These are phyloP conservation scores for Exserohilum turcica DNA, from an alignment of 2,329 filamentous ascomycete genomes.

Conservation along the genomic window DNA sequence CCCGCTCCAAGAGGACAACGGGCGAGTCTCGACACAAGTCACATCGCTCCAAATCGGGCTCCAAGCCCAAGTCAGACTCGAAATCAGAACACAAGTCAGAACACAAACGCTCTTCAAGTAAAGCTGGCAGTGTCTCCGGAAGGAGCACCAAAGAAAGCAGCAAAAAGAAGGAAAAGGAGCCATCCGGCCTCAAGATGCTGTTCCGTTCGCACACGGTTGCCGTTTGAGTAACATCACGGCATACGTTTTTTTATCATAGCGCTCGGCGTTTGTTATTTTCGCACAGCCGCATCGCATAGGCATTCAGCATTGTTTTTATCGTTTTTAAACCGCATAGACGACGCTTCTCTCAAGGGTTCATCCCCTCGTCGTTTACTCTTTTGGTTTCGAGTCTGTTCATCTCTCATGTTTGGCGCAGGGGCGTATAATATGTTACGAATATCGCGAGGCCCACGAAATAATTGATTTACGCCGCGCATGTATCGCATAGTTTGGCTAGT, in stretches of 20 bases:
- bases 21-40: constrained; percentile 33
- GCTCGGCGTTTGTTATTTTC: constrained; percentile 16
- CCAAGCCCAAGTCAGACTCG: constrained; percentile 8
- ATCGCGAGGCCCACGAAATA: too few relatives aligned
- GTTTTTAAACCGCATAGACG: background rate
- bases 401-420: background rate
- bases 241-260: constrained; percentile 14
- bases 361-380: background rate
- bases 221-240: constrained; percentile 9
- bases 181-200: constrained; percentile 50
- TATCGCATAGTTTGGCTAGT: background rate
- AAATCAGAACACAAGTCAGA: background rate
- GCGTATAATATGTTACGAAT: background rate
- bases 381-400: too few relatives aligned
- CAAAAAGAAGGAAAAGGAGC: constrained; percentile 50
- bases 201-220: constrained; percentile 45
- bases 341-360: background rate
- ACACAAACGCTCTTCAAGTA: constrained; percentile 8
- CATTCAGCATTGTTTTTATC: constrained; percentile 8
- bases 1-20: constrained; percentile 24
- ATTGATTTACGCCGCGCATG: background rate
- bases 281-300: constrained; percentile 6
- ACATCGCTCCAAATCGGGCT: constrained; percentile 35
- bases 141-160: constrained; percentile 32
- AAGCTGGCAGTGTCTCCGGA: constrained; percentile 12